Conservation (phyloP, 1,284 basidiomycete species). For the Cronartium quercuum region DNA sequence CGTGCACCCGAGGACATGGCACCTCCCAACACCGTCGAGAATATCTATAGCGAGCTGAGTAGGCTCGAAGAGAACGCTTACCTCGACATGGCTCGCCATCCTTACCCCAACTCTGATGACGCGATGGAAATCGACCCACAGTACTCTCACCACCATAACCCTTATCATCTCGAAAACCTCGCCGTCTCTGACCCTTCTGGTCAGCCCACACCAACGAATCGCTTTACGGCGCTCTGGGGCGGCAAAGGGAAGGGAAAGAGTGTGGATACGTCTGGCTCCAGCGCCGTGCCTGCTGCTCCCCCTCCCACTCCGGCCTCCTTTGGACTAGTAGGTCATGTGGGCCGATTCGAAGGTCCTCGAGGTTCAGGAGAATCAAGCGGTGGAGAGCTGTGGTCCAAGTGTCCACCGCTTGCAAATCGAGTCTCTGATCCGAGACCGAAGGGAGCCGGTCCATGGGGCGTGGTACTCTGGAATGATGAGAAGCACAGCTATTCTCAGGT, state of each 20-base stretch:
- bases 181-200: slow-evolving; percentile 3
- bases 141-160: slow-evolving; percentile 6
- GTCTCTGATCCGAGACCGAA: slow-evolving; percentile 30
- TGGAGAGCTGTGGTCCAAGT: slow-evolving; percentile 24
- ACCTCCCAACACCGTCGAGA: slow-evolving; percentile 20
- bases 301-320: slow-evolving; percentile 7
- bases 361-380: slow-evolving; percentile 1
- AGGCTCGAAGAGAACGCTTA: slow-evolving; percentile 30
- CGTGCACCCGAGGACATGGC: slow-evolving; percentile 35
- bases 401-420: slow-evolving; percentile 6
- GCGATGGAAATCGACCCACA: slow-evolving; percentile 35
- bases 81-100: slow-evolving; percentile 17
- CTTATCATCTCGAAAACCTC: slow-evolving; percentile 26
- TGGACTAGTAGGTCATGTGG: not conserved
- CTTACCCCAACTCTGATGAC: slow-evolving; percentile 14
- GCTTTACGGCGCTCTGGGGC: slow-evolving; percentile 18
- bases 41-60: slow-evolving; percentile 29
- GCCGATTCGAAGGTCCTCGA: slow-evolving; percentile 3
- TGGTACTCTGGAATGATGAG: slow-evolving; percentile 95
- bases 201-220: slow-evolving; percentile 17
- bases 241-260: slow-evolving; percentile 35
- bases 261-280: slow-evolving; percentile 9
- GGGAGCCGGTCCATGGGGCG: slow-evolving; percentile 65
- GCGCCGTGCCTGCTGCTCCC: not conserved
- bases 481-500: slow-evolving; percentile 91